Evolutionary conservation across 768 basidiomycete species (phyloP).

Genomic region (Suillus bovinus): DNA sequence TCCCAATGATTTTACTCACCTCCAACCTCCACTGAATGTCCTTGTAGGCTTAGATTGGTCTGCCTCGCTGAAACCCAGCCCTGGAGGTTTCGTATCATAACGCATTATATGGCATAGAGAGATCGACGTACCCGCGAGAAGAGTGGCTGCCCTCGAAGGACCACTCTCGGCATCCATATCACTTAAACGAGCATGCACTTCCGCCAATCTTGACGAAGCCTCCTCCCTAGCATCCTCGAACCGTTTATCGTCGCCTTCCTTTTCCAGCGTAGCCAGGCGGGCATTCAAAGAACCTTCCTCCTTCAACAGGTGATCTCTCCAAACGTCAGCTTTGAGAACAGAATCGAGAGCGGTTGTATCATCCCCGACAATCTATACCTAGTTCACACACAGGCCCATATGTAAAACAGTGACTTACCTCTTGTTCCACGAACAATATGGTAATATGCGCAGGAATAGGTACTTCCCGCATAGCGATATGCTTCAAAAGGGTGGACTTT

Average conservation of each 20-base stretch:
- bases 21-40: conserved; percentile 96
- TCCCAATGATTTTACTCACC: conserved; percentile 41
- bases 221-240: conserved; percentile 88
- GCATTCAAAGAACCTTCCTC: conserved; percentile 81
- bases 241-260: conserved; percentile 73
- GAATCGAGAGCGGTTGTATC: conserved; percentile 91
- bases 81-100: conserved; percentile 34
- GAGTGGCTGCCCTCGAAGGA: conserved; percentile 86
- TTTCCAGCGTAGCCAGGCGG: conserved; percentile 69
- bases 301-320: conserved; percentile 88
- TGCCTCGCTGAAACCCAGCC: conserved; percentile 86
- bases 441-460: conserved; percentile 94
- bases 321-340: conserved; percentile 99
- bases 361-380: conserved; percentile 80
- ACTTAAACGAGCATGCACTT: conserved; percentile 87
- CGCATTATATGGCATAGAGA: background rate
- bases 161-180: conserved; percentile 99
- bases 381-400: background rate
- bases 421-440: conserved; percentile 98
- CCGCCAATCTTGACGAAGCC: conserved; percentile 74
- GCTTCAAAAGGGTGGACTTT: conserved; percentile 93
- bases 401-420: conserved; percentile 47
- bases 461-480: conserved; percentile 94
- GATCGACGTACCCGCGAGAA: conserved; percentile 69
- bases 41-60: conserved; percentile 85